Base-by-base conservation (phyloP, 129 eudicot genomes). In the Lactuca sativa region DNA sequence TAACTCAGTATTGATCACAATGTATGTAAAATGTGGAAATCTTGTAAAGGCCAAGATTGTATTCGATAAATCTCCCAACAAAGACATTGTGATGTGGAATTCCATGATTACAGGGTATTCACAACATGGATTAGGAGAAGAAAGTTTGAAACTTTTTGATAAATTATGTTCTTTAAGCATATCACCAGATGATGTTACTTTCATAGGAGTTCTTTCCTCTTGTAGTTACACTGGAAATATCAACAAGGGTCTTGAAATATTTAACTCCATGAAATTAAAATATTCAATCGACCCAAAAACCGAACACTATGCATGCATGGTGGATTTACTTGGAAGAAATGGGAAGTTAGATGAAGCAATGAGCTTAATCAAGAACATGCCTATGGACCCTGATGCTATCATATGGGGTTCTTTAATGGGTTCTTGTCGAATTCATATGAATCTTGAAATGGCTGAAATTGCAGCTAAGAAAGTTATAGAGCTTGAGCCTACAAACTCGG, bases 381-480 rank as follows among this genome's bases (percentile, higher is more conserved):
- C 92, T 4, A 72, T 80, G 55, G 88, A 86, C 54, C 82, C 96
- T 0, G 92, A 86, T 79, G 96, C 92, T 30, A 77, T 89, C 63
- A 69, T 89, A 13, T 89, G 96, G 96, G 96, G 96, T 70, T 89
- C 92, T 30, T 74, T 89, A 62, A 74, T 89, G 92, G 90, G 96
- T 51, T 90, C 96, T 18, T 89, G 96, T 56, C 79, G 81, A 78
- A 84, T 61, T 57, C 92, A 89, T 69, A 60, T 66, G 81, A 86
- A 89, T 64, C 70, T 85, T 51, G 90, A 89, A 52, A 56, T 86
- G 83, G 96, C 92, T 56, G 88, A 89, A 75, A 71, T 89, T 62
- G 90, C 96, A 40, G 92, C 90, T 13, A 82, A 82, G 76, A 86
- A 86, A 56, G 90, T 89, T 59, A 49, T 80, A 56, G 67, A 72